Evolutionary conservation across 2,329 filamentous ascomycete species (phyloP), one percentile per base, ranked within the genome.

Genomic region (Trichoderma brevicompactum): DNA sequence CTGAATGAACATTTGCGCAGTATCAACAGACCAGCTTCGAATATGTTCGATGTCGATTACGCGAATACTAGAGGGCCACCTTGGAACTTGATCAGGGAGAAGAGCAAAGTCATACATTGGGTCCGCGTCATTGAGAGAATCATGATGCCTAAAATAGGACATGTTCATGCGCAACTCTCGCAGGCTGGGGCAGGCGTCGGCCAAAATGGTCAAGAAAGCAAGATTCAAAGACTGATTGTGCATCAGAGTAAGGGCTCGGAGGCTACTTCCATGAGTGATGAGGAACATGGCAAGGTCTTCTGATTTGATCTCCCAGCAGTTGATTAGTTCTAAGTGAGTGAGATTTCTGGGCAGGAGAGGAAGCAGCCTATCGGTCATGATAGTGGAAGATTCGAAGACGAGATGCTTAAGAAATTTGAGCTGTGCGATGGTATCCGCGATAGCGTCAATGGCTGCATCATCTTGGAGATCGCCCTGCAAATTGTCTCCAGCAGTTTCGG

Each of bases 161-260:
- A 96, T 80, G 70, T 96, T 92, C 83, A 96, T 89, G 55, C 84
- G 85, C 44, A 98, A 80, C 28, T 85, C 83, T 71, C 89, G 82
- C 6, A 98, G 81, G 3, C 83, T 81, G 0, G 92, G 92, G 72
- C 93, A 97, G 1, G 85, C 83, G 4, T 79, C 75, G 17, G 85
- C 87, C 52, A 98, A 78, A 32, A 83, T 76, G 0, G 87, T 84
- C 7, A 95, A 81, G 71, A 97, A 97, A 0, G 84, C 86, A 46
- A 97, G 78, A 71, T 88, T 90, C 44, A 97, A 81, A 2, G 89
- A 87, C 67, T 92, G 88, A 71, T 96, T 96, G 76, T 96, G 91
- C 61, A 89, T 86, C 5, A 97, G 80, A 1, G 83, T 84, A 7
- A 98, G 81, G 43, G 85, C 84, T 60, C 84, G 83, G 23, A 98